Base-by-base conservation (phyloP, 2,329 filamentous ascomycete species). In the Pseudogymnoascus sp. region DNA sequence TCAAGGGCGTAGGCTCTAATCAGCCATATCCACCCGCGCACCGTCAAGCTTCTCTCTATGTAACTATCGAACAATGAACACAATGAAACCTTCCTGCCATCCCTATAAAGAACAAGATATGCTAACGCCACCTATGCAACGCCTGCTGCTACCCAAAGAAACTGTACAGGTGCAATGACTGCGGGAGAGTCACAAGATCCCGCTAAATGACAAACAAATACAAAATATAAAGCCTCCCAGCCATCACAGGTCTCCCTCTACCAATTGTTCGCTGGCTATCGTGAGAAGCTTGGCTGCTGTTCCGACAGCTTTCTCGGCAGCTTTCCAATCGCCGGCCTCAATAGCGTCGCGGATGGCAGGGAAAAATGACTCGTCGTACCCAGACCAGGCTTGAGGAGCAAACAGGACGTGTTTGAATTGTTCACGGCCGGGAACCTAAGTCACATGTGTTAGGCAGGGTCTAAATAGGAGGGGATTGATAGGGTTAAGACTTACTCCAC, bases 361-460 rank as follows among this genome's bases (percentile, higher is more conserved):
- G 77, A 96, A 96, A 66, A 84, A 84, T 0, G 84, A 83, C 63
- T 84, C 83, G 34, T 89, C 83, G 68, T 88, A 84, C 38, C 83
- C 85, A 36, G 87, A 87, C 88, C 91, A 93, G 2, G 85, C 79
- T 71, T 91, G 85, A 0, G 95, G 95, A 1, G 90, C 93, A 73
- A 93, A 96, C 63, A 99, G 78, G 71, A 96, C 83, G 75, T 97
- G 95, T 75, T 96, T 96, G 81, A 92, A 99, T 76, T 97, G 95
- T 4, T 89, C 90, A 67, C 93, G 87, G 69, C 91, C 91, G 40
- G 90, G 90, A 4, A 96, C 83, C 89, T 92, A 63, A 65, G 62
- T 68, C 64, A 70, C 63, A 16, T 11, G 60, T 62, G 18, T 60
- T 34, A 50, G 31, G n/a, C 60, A 50, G 53, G 44, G 34, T 12